Evolutionary conservation across 2,329 filamentous ascomycete genomes (phyloP).

Genomic region (Lachnellula suecica): DNA sequence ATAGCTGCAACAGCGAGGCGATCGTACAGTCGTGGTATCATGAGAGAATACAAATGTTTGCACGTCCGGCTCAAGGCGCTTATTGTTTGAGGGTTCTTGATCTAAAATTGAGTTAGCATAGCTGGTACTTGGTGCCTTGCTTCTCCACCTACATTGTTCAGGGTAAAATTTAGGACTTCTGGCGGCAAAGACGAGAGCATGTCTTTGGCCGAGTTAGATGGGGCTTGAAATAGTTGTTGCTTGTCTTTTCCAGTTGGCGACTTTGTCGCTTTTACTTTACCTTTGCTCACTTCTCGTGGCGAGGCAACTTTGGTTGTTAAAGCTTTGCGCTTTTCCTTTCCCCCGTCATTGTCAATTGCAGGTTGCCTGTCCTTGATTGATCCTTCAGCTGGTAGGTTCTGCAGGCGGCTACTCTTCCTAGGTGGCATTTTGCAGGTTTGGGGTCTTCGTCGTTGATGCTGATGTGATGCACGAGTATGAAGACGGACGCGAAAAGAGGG

Average conservation of each 20-base stretch:
- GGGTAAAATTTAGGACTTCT: conserved; percentile 3
- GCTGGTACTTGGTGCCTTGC: not conserved
- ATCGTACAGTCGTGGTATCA: conserved; percentile 4
- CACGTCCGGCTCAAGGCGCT: not conserved
- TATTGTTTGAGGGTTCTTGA: conserved; percentile 3
- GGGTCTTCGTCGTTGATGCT: not conserved
- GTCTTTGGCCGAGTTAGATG: not conserved
- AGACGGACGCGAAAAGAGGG: too few species aligned
- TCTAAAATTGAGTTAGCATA: not conserved
- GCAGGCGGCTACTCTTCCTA: conserved; percentile 2
- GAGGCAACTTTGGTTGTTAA: too few species aligned
- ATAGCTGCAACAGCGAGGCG: not conserved
- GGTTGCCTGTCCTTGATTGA: not conserved
- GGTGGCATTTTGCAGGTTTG: not conserved
- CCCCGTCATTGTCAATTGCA: not conserved
- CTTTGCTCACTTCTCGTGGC: too few species aligned
- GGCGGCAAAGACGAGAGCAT: conserved; percentile 1
- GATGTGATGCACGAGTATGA: not conserved
- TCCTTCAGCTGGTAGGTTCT: not conserved
- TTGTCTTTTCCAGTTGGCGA: not conserved
- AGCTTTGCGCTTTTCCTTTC: not conserved
- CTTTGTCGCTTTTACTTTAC: not conserved
- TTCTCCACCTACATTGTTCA: conserved; percentile 2
- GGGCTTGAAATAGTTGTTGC: not conserved
- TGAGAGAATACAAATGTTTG: not conserved